These are phyloP conservation scores for Cryoendolithus antarcticus DNA, from an alignment of 2,329 filamentous ascomycete genomes.

Conservation along the genomic window DNA sequence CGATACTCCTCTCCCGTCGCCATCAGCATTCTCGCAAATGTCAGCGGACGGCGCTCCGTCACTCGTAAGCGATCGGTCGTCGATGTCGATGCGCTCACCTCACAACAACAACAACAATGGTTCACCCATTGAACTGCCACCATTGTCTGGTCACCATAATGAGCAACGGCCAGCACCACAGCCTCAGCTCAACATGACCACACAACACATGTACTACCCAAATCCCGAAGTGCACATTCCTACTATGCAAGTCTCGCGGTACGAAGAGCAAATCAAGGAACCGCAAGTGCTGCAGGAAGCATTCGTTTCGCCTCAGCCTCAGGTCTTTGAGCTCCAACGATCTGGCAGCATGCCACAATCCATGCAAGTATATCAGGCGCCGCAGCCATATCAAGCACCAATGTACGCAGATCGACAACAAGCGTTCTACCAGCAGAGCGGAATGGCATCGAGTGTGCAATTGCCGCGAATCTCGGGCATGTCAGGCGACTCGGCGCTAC, in stretches of 20 bases:
- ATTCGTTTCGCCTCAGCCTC: slow-evolving; percentile 19
- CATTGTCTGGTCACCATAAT: slow-evolving; percentile 19
- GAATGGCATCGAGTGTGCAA: slow-evolving; percentile 10
- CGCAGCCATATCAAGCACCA: slow-evolving; percentile 3
- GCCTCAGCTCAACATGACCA: slow-evolving; percentile 26
- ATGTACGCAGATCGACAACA: slow-evolving; percentile 7
- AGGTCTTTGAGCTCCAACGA: slow-evolving; percentile 12
- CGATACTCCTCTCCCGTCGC: slow-evolving; percentile 52
- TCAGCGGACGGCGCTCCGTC: slow-evolving; percentile 55
- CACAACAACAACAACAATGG: slow-evolving; percentile 20
- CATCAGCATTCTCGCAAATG: slow-evolving; percentile 48
- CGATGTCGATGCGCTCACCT: slow-evolving; percentile 33
- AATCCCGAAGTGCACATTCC: slow-evolving; percentile 21
- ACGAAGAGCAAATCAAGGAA: slow-evolving; percentile 16
- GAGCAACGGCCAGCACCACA: slow-evolving; percentile 20
- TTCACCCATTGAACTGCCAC: slow-evolving; percentile 35
- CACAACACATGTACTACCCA: slow-evolving; percentile 19
- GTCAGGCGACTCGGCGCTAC: slow-evolving; percentile 7
- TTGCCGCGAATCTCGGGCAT: slow-evolving; percentile 18
- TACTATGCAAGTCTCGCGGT: slow-evolving; percentile 18
- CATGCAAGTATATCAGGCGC: slow-evolving; percentile 15
- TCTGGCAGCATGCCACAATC: slow-evolving; percentile 13
- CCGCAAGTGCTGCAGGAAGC: slow-evolving; percentile 23
- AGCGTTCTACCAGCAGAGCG: slow-evolving; percentile 4
- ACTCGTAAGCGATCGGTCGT: slow-evolving; percentile 53